Conservation (phyloP, 345 rosid species). For the Hevea brasiliensis region DNA sequence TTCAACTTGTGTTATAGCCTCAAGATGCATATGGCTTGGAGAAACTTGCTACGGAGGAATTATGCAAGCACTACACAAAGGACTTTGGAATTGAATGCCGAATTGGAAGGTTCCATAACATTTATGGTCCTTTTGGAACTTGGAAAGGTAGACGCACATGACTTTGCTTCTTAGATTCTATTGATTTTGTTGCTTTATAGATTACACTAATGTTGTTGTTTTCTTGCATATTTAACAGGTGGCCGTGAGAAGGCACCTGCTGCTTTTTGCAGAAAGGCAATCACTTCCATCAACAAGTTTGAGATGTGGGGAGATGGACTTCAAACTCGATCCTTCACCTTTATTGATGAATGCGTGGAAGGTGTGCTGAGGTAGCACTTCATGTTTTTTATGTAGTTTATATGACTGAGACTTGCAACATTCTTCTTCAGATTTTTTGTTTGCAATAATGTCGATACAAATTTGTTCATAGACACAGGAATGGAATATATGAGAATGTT, state of each 20-base stretch:
- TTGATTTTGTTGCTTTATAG: neutral
- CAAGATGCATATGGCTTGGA: constrained; percentile 99
- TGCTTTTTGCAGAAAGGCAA: constrained; percentile 93
- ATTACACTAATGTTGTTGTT: constrained; percentile 9
- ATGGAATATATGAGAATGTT: neutral
- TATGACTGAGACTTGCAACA: neutral
- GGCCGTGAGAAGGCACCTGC: constrained; percentile 99
- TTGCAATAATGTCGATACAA: neutral
- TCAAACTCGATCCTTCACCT: constrained; percentile 96
- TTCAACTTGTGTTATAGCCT: constrained; percentile 52
- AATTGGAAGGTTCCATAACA: constrained; percentile 94
- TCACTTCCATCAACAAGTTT: constrained; percentile 79
- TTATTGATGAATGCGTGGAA: constrained; percentile 98
- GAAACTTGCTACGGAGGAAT: constrained; percentile 96
- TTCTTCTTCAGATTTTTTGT: neutral
- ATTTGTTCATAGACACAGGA: neutral
- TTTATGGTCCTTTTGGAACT: constrained; percentile 97
- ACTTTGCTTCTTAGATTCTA: constrained; percentile 3
- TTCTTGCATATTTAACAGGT: constrained; percentile 44
- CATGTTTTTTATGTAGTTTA: neutral
- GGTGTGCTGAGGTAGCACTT: constrained; percentile 82
- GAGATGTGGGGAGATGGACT: constrained; percentile 99
- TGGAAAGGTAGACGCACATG: too few relatives aligned
- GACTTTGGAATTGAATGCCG: constrained; percentile 95
- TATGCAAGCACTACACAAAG: constrained; percentile 95